Evolutionary conservation across 78 protist genomes (phyloP), one percentile per base, ranked within the genome.

Genomic region (Cavenderia fasciculata): DNA sequence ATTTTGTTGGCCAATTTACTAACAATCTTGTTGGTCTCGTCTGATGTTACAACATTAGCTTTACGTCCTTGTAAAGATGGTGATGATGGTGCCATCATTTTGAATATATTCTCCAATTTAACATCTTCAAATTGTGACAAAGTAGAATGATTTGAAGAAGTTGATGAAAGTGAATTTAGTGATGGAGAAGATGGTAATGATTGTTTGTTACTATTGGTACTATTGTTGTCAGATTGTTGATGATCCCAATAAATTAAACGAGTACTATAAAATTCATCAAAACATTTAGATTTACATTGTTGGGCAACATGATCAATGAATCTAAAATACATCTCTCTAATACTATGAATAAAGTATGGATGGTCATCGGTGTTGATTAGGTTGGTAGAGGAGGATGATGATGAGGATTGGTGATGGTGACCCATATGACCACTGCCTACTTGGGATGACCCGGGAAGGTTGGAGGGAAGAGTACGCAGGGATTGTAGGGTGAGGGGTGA

Each of bases 221-320:
- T n/a, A n/a, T n/a, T n/a, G n/a, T n/a, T n/a, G n/a, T n/a, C n/a
- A n/a, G n/a, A n/a, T n/a, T n/a, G n/a, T n/a, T n/a, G 47, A 11
- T 52, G 71, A 34, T 92, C 92, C 92, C 92, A 93, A 74, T 86
- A 86, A 52, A 93, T 78, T 27, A 93, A 34, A 31, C 85, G 86
- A n/a, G 95, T 93, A 19, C 82, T 72, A 61, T 73, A 75, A 27
- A 93, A 93, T 49, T 93, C 95, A 66, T 93, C 95, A 59, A 86
- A 59, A 71, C 95, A 93, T 47, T 93, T 93, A 31, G 52, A 69
- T 47, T 73, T 84, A 47, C 94, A 85, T 8, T 49, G 40, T 25
- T 38, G 57, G 8, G 77, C 88, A 23, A 76, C 29, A 21, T 74
- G 77, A 18, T 93, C 93, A 23, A 93, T 86, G 40, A 86, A 93